These are phyloP conservation scores for Sophora flavescens DNA, from an alignment of 306 rosid species.

Conservation along the genomic window DNA sequence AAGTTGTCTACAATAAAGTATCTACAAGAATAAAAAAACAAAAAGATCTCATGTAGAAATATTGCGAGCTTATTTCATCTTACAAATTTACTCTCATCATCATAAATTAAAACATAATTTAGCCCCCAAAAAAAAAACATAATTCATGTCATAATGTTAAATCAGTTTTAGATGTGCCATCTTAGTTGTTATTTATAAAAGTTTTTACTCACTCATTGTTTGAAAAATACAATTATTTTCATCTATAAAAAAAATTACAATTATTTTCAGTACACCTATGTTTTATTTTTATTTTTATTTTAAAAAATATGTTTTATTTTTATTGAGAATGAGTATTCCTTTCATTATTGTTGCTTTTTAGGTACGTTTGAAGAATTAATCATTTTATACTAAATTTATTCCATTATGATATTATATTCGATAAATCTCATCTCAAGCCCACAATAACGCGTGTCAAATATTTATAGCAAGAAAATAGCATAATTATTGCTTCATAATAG, in stretches of 20 bases:
- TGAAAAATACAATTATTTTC: background rate
- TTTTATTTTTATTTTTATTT: background rate
- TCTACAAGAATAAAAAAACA: too few relatives aligned
- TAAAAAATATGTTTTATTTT: too few relatives aligned
- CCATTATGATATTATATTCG: too few relatives aligned
- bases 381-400: background rate
- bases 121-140: too few relatives aligned
- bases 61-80: background rate
- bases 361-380: background rate
- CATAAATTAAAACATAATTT: background rate
- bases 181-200: too few relatives aligned
- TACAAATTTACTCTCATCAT: background rate
- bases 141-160: background rate
- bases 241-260: background rate
- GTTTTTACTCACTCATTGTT: background rate
- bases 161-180: background rate
- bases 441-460: background rate
- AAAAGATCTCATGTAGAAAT: background rate
- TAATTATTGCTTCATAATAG: background rate
- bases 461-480: background rate
- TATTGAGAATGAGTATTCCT: background rate
- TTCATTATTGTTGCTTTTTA: background rate
- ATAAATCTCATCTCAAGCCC: background rate
- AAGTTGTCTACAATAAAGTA: background rate
- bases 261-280: background rate